Percentiles rank a stretch among this genome's conserved stretches.
Evolutionary conservation across 2,329 filamentous ascomycete genomes (phyloP).

Genomic region (Hawksworthiomyces lignivorus): DNA sequence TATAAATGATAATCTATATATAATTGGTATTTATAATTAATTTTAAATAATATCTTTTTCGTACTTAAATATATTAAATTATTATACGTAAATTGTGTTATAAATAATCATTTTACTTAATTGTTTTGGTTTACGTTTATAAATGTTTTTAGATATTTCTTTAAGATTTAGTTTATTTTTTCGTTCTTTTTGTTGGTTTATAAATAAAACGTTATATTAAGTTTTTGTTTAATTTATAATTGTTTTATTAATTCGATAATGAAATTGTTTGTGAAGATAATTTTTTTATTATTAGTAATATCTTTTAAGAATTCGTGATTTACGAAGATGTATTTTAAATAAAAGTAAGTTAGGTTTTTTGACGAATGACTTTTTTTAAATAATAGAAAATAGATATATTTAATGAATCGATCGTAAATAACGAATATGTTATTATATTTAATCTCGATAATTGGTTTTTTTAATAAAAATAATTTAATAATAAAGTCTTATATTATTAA

Average conservation of each 20-base stretch:
- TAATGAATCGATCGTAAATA: not conserved
- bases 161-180: no score
- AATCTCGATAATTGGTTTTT: no score
- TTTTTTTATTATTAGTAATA: not conserved
- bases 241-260: not conserved
- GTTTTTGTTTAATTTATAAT: not conserved
- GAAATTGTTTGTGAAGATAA: not conserved
- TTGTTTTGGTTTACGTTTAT: not conserved
- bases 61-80: not conserved
- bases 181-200: no score
- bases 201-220: not conserved
- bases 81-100: not conserved
- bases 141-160: not conserved
- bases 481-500: no score
- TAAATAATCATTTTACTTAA: not conserved
- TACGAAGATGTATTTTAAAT: not conserved
- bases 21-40: no score
- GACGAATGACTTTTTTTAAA: not conserved
- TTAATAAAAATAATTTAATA: no score
- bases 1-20: no score
- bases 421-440: no score
- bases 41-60: not conserved
- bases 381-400: not conserved
- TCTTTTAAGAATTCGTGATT: not conserved
- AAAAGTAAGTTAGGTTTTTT: not conserved